Conservation (phyloP, 345 rosid genomes). For the Gossypium australe region DNA sequence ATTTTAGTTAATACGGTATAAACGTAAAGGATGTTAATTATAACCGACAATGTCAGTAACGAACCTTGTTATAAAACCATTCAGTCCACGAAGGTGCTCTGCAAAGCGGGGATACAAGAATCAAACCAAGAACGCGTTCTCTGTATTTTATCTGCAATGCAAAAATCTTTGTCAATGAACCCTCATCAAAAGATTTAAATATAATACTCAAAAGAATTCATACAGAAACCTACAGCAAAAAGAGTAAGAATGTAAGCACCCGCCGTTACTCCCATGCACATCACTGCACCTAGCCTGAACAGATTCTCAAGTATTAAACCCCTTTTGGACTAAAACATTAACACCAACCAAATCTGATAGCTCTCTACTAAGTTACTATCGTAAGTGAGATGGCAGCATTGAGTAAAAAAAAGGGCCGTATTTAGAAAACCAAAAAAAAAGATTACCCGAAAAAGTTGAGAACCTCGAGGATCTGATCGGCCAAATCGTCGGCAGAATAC, state of each 20-base stretch:
- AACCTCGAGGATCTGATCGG: conserved; percentile 87
- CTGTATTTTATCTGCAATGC: conserved; percentile 77
- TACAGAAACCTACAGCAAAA: conserved; percentile 64
- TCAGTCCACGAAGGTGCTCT: conserved; percentile 92
- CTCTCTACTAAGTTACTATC: neutral
- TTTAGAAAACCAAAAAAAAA: neutral
- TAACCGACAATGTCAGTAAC: neutral
- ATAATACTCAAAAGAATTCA: neutral
- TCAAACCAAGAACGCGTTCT: conserved; percentile 86
- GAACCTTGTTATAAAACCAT: conserved; percentile 85
- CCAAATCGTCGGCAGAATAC: conserved; percentile 72
- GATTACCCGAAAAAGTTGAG: conserved; percentile 76
- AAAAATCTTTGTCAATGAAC: conserved; percentile 14
- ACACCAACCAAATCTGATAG: neutral
- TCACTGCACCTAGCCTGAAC: conserved; percentile 76
- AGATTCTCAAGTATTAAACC: neutral
- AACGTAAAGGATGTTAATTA: neutral
- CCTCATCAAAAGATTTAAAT: neutral
- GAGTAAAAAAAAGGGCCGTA: neutral
- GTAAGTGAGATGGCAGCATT: neutral
- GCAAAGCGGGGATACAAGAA: conserved; percentile 89
- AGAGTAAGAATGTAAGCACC: conserved; percentile 88
- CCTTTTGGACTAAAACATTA: neutral
- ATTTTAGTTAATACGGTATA: neutral
- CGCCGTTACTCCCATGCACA: conserved; percentile 97